Base-by-base conservation (phyloP, 306 rosid genomes). In the Abrus pulchellus region DNA sequence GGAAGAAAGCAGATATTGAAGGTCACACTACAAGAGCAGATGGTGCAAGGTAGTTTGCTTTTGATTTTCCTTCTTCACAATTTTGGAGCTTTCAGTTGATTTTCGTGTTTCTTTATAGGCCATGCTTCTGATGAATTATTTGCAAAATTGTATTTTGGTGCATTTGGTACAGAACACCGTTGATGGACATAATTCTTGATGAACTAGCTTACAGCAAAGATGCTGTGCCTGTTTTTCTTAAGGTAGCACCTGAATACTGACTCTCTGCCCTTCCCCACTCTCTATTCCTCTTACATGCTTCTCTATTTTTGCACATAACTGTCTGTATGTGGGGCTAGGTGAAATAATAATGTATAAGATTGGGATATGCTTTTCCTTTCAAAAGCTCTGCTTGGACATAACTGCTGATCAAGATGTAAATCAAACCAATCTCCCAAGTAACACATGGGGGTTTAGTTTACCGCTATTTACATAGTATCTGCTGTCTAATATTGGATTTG, bases 11-110 rank as follows among this genome's bases (percentile, higher is more conserved):
- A 32, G 95, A 90, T 40, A 78, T 49, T 77, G 84, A 83, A 79
- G 94, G 94, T 85, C 82, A 68, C 67, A 90, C 92, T 44, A 86
- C 89, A 59, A 90, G 99, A 83, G 89, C 88, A 36, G 99, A 94
- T 87, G 84, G 94, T 69, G 78, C 87, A 75, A 93, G 99, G 99
- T 91, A 77, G 44, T 13, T 36, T 70, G 7, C 71, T 80, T 66
- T 29, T 6, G 66, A 74, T 70, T 77, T 70, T 29, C 36, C 56
- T 72, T 40, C 60, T 33, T 56, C 38, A 63, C 29, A 28, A 6
- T 13, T 63, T 13, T 77, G 59, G 27, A 48, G 50, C 54, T 28
- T 70, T 59, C 38, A 48, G 52, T 59, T 78, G 49, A 36, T 9
- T 14, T 33, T 38, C 28, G 40, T 33, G 40, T 57, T 71, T 72